Conservation (phyloP, 352 stramenopile genomes). For the Plasmopara halstedii region DNA sequence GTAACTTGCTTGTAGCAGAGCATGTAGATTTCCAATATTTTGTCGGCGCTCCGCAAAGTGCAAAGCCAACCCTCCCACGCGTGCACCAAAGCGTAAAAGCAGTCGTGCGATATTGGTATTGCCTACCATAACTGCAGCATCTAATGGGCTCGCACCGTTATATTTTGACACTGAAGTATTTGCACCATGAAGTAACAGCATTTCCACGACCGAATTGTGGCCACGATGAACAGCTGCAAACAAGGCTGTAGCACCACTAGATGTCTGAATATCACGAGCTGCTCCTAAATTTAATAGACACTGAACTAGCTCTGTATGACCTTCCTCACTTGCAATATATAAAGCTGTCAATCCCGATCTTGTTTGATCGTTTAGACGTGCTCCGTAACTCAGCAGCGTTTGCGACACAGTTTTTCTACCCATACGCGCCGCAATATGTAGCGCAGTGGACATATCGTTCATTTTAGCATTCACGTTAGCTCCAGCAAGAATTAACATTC, state of each 20-base stretch:
- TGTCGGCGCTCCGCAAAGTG: slow-evolving; percentile 70
- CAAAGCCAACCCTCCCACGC: slow-evolving; percentile 49
- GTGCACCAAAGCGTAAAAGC: slow-evolving; percentile 60
- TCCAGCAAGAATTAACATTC: slow-evolving; percentile 33
- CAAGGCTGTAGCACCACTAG: slow-evolving; percentile 57
- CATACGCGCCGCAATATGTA: slow-evolving; percentile 79
- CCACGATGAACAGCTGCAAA: slow-evolving; percentile 76
- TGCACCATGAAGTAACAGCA: slow-evolving; percentile 46
- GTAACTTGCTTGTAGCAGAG: slow-evolving; percentile 56
- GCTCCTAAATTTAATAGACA: slow-evolving; percentile 39
- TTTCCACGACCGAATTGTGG: slow-evolving; percentile 42
- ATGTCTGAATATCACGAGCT: slow-evolving; percentile 37
- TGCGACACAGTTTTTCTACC: slow-evolving; percentile 48
- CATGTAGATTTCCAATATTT: slow-evolving; percentile 41
- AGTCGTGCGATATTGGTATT: slow-evolving; percentile 49
- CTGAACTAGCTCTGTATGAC: slow-evolving; percentile 50
- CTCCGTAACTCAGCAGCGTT: slow-evolving; percentile 43
- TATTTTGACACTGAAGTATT: slow-evolving; percentile 49
- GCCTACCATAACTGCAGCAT: slow-evolving; percentile 59
- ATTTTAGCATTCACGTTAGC: slow-evolving; percentile 62
- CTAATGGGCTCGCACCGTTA: slow-evolving; percentile 67
- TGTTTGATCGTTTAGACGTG: slow-evolving; percentile 60
- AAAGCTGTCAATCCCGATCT: slow-evolving; percentile 69
- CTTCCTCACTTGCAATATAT: slow-evolving; percentile 83
- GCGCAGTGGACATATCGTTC: slow-evolving; percentile 66